These are phyloP conservation scores for Coelastrella sp. DNA, from an alignment of 139 green algal genomes.

Conservation along the genomic window DNA sequence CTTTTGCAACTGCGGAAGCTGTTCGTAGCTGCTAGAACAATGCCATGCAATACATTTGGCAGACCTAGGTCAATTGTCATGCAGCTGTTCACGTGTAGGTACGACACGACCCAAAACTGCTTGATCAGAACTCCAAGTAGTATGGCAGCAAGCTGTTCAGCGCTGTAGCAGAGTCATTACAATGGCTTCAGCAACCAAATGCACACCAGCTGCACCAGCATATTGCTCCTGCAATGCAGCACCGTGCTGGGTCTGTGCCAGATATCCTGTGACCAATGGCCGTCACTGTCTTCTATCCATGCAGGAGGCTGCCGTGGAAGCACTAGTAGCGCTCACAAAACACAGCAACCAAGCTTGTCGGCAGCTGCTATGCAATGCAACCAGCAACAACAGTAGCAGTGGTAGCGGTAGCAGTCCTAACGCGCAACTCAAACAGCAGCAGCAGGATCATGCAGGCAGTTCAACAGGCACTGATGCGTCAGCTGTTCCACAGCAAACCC, in stretches of 20 bases:
- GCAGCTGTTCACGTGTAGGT: too few species aligned
- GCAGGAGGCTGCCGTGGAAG: slow-evolving; percentile 30
- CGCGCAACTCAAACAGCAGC: background rate
- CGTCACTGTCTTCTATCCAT: background rate
- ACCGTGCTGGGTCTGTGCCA: too few species aligned
- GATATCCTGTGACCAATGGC: too few species aligned
- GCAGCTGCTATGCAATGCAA: slow-evolving; percentile 17
- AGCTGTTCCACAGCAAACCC: background rate
- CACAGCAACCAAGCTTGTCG: slow-evolving; percentile 10
- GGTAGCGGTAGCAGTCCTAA: background rate
- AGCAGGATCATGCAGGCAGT: background rate
- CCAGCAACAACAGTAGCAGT: background rate
- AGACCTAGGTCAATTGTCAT: too few species aligned
- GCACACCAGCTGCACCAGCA: background rate
- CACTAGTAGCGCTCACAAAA: slow-evolving; percentile 1
- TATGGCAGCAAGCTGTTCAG: too few species aligned
- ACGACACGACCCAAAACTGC: too few species aligned
- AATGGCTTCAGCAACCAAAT: background rate
- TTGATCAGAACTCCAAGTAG: too few species aligned
- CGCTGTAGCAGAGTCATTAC: too few species aligned
- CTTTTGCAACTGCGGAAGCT: too few species aligned
- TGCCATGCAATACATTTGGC: too few species aligned
- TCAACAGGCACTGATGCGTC: background rate
- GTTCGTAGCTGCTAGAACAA: too few species aligned
- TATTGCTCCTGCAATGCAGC: too few species aligned